Conservation (phyloP, 1,284 basidiomycete genomes). For the Entoloma clypeatum region DNA sequence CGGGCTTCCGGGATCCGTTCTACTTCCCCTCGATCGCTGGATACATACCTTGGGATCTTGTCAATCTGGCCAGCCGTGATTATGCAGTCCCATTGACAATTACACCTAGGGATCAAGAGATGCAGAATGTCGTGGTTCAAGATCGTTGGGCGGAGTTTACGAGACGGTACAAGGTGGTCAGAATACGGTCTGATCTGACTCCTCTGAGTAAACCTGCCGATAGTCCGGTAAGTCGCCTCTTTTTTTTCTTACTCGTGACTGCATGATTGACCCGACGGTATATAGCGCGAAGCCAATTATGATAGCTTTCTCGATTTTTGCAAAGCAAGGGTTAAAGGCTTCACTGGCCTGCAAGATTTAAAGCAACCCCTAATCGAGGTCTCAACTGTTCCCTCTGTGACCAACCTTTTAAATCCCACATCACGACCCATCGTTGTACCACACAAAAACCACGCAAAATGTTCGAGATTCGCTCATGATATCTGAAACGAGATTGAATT, state of each 20-base stretch:
- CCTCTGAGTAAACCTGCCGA: conserved; percentile 68
- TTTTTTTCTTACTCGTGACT: conserved; percentile 6
- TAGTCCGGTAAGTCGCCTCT: conserved; percentile 50
- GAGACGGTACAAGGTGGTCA: conserved; percentile 54
- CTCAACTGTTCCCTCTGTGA: conserved; percentile 40
- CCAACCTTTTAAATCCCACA: conserved; percentile 55
- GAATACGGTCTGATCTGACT: conserved; percentile 59
- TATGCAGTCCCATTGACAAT: conserved; percentile 50
- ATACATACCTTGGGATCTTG: conserved; percentile 61
- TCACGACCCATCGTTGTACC: conserved; percentile 31
- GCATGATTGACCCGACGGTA: conserved; percentile 4
- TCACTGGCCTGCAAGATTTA: conserved; percentile 56
- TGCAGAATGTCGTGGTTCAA: conserved; percentile 64
- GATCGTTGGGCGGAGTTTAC: conserved; percentile 77
- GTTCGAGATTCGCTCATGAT: conserved; percentile 34
- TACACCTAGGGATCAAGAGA: conserved; percentile 38
- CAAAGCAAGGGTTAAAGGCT: conserved; percentile 53
- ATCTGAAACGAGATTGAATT: conserved; percentile 3
- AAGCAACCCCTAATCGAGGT: conserved; percentile 74
- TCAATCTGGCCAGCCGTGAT: conserved; percentile 46
- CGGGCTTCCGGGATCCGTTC: conserved; percentile 29
- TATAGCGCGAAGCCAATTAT: conserved; percentile 55
- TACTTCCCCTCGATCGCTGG: conserved; percentile 33
- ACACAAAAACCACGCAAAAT: conserved; percentile 49
- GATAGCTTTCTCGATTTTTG: conserved; percentile 62